Evolutionary conservation across 768 basidiomycete species (phyloP), one percentile per base, ranked within the genome.

Genomic region (Daedaleopsis sinensis): DNA sequence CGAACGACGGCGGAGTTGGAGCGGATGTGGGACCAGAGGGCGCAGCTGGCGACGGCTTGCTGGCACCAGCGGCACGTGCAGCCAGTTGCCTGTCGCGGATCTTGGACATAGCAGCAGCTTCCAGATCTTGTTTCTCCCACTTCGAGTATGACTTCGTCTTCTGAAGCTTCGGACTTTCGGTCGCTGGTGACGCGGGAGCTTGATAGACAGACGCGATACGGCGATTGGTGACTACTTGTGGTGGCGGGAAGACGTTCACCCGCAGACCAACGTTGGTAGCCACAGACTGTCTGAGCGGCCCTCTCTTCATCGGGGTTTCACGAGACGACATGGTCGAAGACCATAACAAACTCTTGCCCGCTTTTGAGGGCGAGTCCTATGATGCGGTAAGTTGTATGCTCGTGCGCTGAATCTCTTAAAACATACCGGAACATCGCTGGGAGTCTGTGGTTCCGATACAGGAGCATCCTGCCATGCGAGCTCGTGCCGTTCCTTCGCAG

Each of bases 61-160:
- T 38, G 12, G 57, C 58, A 6, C 50, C 58, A 55, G 62, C 54
- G 36, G 57, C 59, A 12, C 58, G 47, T 6, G 57, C 49, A 27
- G 61, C 55, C 16, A 65, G 66, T 55, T 79, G 78, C 68, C 74
- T 79, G 70, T 72, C 84, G 52, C 91, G 79, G 67, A 93, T 83
- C 69, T 82, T 87, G 67, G 83, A 82, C 82, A 93, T 88, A 23
- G 90, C 89, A 46, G 84, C 84, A 3, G 91, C 91, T 67, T 94
- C 91, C 35, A 91, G 72, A 66, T 94, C 91, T 72, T 93, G 91
- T 62, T 91, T 93, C 72, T 93, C 91, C 89, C 89, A 92, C 74
- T 91, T 92, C 3, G 89, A 88, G 65, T 85, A 87, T 19, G 80
- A 79, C 65, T 78, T 79, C 2, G 77, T 73, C 47, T 71, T 65